Base-by-base conservation (phyloP, 768 basidiomycete species). In the Exsudoporus frostii region DNA sequence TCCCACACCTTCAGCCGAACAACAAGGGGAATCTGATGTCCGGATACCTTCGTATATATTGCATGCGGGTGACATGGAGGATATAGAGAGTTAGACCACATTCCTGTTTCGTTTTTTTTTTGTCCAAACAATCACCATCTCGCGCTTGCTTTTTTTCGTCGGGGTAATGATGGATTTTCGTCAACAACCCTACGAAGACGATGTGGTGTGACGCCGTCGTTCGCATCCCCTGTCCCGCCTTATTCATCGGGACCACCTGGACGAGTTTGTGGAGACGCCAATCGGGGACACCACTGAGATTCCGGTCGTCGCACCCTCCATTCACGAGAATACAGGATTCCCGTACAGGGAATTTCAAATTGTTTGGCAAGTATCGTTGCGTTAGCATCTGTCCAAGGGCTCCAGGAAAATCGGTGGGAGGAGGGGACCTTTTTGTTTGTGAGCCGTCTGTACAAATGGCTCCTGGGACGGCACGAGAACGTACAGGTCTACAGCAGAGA, bases 1-100 rank as follows among this genome's bases (percentile, higher is more conserved):
- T 13, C n/a, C 3, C 24, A 14, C n/a, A 19, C 22, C n/a, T 56
- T 0, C 62, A 89, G 88, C 86, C 20, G 89, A 90, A 61, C 82
- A 85, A 48, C 87, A 90, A 64, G 89, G 88, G 13, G 74, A 79
- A 29, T 67, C 52, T 1, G 53, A 67, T 10, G 42, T 66, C 11
- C 60, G 54, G 45, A 62, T 66, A 51, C 65, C 65, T 22, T 47
- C 42, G 29, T 65, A 65, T 17, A 27, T 65, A 27, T 50, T 40
- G 10, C 17, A 15, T n/a, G 9, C 27, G 0, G 20, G 20, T 8
- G 57, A 56, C 24, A 17, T 55, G 43, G 63, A 61, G 43, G 55
- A 55, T 20, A 29, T 53, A 48, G 59, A 58, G 30, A 55, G 36
- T 24, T 63, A 58, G 48, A 33, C 9, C 20, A 14, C 22, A 2